Evolutionary conservation across 768 basidiomycete species (phyloP), one percentile per base, ranked within the genome.

Genomic region (Tricholoma flavovirens): DNA sequence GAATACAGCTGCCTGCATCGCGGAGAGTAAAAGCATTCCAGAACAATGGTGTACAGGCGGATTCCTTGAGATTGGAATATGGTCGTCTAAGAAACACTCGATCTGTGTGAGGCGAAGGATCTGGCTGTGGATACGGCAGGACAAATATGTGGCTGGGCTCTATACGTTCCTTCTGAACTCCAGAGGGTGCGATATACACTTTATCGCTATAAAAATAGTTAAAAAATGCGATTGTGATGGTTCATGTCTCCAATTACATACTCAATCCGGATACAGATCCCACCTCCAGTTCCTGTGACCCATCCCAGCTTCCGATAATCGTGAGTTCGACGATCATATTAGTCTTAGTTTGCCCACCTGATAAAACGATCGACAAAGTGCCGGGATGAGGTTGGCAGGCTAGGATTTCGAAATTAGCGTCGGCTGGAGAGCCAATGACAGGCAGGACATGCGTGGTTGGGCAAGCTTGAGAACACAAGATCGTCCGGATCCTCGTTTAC

Each of bases 321-420:
- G 38, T 22, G 51, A 22, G 53, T 62, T 21, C 60, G 21, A 52
- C 22, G 35, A 46, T 15, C 49, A 46, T 6, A 9, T 17, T 43
- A 53, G 45, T 48, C 15, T 5, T 14, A 36, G 2, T 58, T 45
- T 63, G 55, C 69, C 49, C 63, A 75, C 71, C 59, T 79, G 79
- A 72, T 94, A 94, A 70, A 95, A 94, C 5, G 83, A 81, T 43
- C 82, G 75, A 68, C 93, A 95, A 1, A 95, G 78, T 65, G 90
- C 88, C 30, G 88, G 88, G 53, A 94, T 94, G 59, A 94, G 78
- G 69, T 92, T 93, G n/a, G 93, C 93, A 17, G 93, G 92, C 85
- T 95, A 75, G 24, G 24, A 21, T 43, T 51, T 48, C 42, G 30
- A 40, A 54, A 54, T 59, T 51, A 56, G 40, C 45, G 38, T 55